Evolutionary conservation across 1,284 basidiomycete genomes (phyloP), one percentile per base, ranked within the genome.

Genomic region (Macrocybe sp.): DNA sequence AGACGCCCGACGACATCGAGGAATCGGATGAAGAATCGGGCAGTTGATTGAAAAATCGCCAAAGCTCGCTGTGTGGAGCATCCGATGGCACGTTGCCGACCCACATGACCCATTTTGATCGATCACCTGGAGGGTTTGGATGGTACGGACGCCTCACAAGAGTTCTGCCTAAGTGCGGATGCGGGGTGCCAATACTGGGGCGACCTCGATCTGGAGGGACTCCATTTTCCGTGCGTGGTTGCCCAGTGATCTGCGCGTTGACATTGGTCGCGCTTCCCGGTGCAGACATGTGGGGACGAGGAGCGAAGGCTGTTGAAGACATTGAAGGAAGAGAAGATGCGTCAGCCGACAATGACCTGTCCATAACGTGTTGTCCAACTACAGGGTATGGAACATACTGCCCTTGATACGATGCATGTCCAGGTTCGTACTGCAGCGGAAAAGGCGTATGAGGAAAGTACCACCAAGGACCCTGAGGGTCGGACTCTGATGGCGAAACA

Each of bases 31-130:
- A 29, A 6, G 32, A 41, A n/a, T 10, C 36, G 28, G n/a, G 54
- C 5, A 67, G 57, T 43, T 67, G 67, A 46, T 77, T 85, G 69
- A 98, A 96, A 63, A 95, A 94, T 3, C 74, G 72, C 88, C 87
- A 92, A 2, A 97, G 74, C 64, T 97, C 95, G 57, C 93, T 86
- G 52, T 93, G 81, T 0, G 83, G 85, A 4, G 92, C 84, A 59
- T 97, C 91, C 8, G 76, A 75, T 0, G 92, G 89, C 3, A 95
- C 85, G 57, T 95, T 96, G 7, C 92, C 92, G 11, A 82, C 82
- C 96, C 95, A 97, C 89, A 97, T 92, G 2, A 96, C 94, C 87
- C 86, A 95, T 53, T 94, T 91, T 14, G 90, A 92, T 8, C 92
- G 79, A 43, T 87, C 76, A 6, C 79, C 68, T 9, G 84, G 83